Evolutionary conservation across 371 early-diverging fungal species (phyloP).

Genomic region (Mortierella sp.): DNA sequence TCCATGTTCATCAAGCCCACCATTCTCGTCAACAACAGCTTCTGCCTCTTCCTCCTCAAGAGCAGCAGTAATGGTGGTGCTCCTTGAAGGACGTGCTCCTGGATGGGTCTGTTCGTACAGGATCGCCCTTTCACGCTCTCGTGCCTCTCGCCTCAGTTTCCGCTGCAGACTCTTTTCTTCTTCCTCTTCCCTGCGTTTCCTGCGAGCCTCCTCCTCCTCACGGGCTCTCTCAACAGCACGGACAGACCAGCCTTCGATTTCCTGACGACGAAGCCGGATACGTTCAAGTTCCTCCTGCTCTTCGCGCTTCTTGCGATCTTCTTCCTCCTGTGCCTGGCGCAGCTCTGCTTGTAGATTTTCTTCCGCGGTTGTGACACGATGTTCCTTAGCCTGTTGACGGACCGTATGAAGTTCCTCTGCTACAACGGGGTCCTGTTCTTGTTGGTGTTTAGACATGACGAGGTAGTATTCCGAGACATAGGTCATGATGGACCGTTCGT

Average conservation of each 20-base stretch:
- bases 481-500: conserved; percentile 73
- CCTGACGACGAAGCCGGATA: conserved; percentile 47
- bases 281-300: conserved; percentile 51
- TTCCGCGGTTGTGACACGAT: conserved; percentile 37
- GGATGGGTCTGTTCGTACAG: conserved; percentile 24
- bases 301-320: conserved; percentile 41
- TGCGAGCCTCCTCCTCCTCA: conserved; percentile 55
- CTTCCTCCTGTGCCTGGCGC: conserved; percentile 32
- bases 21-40: not conserved
- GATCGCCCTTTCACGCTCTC: conserved; percentile 47
- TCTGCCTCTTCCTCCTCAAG: not conserved
- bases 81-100: not conserved
- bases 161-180: conserved; percentile 45
- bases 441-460: conserved; percentile 56
- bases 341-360: conserved; percentile 36
- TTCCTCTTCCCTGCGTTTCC: conserved; percentile 52
- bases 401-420: conserved; percentile 22
- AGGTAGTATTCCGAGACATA: conserved; percentile 70
- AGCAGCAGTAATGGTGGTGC: not conserved
- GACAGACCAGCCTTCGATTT: conserved; percentile 58
- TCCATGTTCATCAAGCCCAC: not conserved
- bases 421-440: conserved; percentile 29
- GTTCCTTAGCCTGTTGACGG: conserved; percentile 45
- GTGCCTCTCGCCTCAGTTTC: conserved; percentile 43
- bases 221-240: conserved; percentile 49